These are phyloP conservation scores for Rostrohypoxylon terebratum DNA, from an alignment of 495 filamentous ascomycete species.

Conservation along the genomic window DNA sequence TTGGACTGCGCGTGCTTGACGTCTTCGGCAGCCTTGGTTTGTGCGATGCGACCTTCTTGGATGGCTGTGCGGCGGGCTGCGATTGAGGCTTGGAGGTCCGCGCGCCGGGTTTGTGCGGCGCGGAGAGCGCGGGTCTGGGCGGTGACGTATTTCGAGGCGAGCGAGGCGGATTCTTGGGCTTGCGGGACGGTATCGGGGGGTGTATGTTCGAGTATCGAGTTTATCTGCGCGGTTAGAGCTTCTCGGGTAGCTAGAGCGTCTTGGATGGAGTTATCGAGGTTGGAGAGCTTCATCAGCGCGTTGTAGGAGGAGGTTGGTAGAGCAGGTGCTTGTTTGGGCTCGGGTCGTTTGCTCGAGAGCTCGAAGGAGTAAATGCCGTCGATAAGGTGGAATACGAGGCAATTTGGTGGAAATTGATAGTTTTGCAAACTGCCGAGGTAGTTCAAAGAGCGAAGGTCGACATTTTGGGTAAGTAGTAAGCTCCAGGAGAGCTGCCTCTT, in stretches of 20 bases:
- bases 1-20: conserved; percentile 68
- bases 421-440: conserved; percentile 84
- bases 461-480: conserved; percentile 75
- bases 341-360: conserved; percentile 58
- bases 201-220: conserved; percentile 69
- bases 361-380: conserved; percentile 87
- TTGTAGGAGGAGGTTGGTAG: conserved; percentile 85
- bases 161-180: conserved; percentile 71
- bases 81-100: conserved; percentile 74
- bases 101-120: conserved; percentile 65
- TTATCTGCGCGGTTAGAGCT: conserved; percentile 80
- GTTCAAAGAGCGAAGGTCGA: conserved; percentile 77
- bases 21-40: conserved; percentile 67
- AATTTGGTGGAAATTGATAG: conserved; percentile 85
- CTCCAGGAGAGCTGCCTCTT: conserved; percentile 71
- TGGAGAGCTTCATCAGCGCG: conserved; percentile 87
- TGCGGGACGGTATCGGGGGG: conserved; percentile 65
- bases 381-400: conserved; percentile 84
- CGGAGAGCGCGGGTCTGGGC: conserved; percentile 73
- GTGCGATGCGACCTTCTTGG: conserved; percentile 66
- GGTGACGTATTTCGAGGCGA: conserved; percentile 69
- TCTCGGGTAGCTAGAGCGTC: conserved; percentile 86
- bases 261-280: conserved; percentile 90
- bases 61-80: conserved; percentile 74
- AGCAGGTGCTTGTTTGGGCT: conserved; percentile 58